Conservation (phyloP, 495 filamentous ascomycete genomes). For the Darksidea phi region DNA sequence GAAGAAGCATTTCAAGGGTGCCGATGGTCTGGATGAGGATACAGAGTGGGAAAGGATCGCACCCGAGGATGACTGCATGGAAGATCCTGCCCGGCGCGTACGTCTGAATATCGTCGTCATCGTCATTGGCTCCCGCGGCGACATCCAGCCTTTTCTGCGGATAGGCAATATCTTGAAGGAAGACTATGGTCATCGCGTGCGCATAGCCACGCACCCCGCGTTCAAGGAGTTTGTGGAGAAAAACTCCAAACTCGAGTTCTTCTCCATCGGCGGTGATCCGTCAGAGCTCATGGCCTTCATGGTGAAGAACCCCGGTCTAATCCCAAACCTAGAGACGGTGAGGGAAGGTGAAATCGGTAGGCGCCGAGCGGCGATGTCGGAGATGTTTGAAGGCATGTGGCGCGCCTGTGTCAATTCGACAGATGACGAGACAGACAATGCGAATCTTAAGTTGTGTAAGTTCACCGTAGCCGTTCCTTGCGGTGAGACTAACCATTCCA, state of each 20-base stretch:
- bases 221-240: conserved; percentile 68
- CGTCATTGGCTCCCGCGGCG: conserved; percentile 73
- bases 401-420: conserved; percentile 43
- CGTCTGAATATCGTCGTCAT: conserved; percentile 73
- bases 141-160: conserved; percentile 75
- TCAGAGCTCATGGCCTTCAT: conserved; percentile 77
- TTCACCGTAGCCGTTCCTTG: background rate
- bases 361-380: conserved; percentile 59
- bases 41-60: conserved; percentile 20
- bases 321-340: conserved; percentile 63
- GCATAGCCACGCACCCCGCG: conserved; percentile 66
- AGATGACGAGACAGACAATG: conserved; percentile 52
- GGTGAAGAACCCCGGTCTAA: conserved; percentile 75
- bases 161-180: conserved; percentile 68
- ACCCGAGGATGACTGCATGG: conserved; percentile 25
- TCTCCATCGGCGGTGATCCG: conserved; percentile 69
- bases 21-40: background rate
- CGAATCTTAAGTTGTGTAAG: conserved; percentile 54
- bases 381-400: conserved; percentile 48
- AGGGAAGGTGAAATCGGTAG: conserved; percentile 63
- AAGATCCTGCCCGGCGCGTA: conserved; percentile 41
- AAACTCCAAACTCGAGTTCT: conserved; percentile 65
- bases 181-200: conserved; percentile 66
- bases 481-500: conserved; percentile 40
- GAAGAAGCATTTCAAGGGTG: conserved; percentile 42